Conservation (phyloP, 75 land plant genomes). For the Azolla pinnata region DNA sequence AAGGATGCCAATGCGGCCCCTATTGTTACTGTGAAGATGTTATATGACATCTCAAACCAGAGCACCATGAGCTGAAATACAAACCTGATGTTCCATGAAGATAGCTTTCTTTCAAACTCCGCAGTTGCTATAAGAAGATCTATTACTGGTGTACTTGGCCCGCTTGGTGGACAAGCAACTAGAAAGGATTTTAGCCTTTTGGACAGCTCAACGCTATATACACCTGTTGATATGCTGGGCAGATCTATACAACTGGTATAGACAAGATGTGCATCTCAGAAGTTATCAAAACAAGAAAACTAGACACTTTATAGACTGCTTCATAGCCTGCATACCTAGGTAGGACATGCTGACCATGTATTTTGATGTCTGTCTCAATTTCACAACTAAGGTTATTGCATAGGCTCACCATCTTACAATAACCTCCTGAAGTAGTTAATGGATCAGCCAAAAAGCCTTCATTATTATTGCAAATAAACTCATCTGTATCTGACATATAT, state of each 20-base stretch:
- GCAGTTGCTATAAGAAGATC: conserved; percentile 72
- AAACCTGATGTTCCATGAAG: conserved; percentile 75
- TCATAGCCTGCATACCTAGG: conserved; percentile 48
- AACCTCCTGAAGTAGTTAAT: conserved; percentile 47
- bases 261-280: too few species aligned
- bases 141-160: conserved; percentile 62
- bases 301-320: too few species aligned
- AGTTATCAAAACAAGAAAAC: too few species aligned
- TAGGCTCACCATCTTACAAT: conserved; percentile 59
- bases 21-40: too few species aligned
- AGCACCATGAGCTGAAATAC: too few species aligned
- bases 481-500: conserved; percentile 79
- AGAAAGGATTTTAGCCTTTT: conserved; percentile 63
- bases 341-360: conserved; percentile 70
- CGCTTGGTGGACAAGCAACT: conserved; percentile 76
- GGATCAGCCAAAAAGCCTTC: conserved; percentile 56
- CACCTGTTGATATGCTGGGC: conserved; percentile 65
- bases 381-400: conserved; percentile 54
- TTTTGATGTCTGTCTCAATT: conserved; percentile 64
- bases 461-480: conserved; percentile 47
- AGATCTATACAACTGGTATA: conserved; percentile 91
- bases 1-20: too few species aligned
- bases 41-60: too few species aligned
- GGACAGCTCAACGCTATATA: conserved; percentile 72
- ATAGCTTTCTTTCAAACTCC: conserved; percentile 78